Evolutionary conservation across 1,139 yeast species (phyloP), one percentile per base, ranked within the genome.

Genomic region (Pichia cactophila): DNA sequence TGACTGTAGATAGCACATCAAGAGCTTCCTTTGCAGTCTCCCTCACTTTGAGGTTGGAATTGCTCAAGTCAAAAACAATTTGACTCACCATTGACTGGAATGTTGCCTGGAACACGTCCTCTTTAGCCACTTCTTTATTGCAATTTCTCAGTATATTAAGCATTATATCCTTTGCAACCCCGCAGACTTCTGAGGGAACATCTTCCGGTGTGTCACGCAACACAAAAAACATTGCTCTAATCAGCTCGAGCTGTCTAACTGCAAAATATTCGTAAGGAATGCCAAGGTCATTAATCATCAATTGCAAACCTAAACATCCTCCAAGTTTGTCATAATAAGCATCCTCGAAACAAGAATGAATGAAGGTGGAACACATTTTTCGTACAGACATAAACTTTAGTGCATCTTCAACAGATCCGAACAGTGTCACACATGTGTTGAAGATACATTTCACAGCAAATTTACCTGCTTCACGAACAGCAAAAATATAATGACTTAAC

Each of bases 341-440:
- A 63, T 88, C 96, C 55, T 86, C 94, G 63, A 86, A 92, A 66
- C 98, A 92, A 51, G 88, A 79, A 62, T 92, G 98, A 44, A 95
- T 82, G 58, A 92, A 84, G 51, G 83, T 82, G 50, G 88, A 84
- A 58, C 87, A 82, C 73, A 90, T 73, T 6, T 85, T 75, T 53
- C 94, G 77, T 58, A 89, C 77, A 44, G 88, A 75, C 3, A 95
- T 89, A 47, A 87, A 83, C 50, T 78, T 74, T 50, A 85, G 74
- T 0, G 87, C 84, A 49, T 80, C 77, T 28, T 81, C 86, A 1
- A 73, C 72, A 1, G 73, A 66, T 0, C 94, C 95, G 65, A 88
- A 86, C 1, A 92, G 65, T 0, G 77, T 66, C 1, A 75, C 75
- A 6, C 95, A 80, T 0, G 88, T 76, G 1, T 77, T 70, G 64